These are phyloP conservation scores for Ustilago lituana DNA, from an alignment of 1,284 basidiomycete genomes.

Conservation along the genomic window DNA sequence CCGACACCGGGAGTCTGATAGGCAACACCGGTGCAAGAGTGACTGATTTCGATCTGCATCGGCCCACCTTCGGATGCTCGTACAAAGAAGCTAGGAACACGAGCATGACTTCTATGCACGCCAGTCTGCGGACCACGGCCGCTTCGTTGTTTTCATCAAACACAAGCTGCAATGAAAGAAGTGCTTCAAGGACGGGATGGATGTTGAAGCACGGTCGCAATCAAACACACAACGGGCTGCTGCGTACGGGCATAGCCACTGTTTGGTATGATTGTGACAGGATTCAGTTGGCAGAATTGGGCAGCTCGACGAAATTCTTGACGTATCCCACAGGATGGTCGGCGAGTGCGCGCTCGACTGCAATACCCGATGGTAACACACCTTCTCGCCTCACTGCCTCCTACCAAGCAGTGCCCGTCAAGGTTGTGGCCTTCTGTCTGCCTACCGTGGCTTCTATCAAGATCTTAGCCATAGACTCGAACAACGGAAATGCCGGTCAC, in stretches of 20 bases:
- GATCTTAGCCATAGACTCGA: no score
- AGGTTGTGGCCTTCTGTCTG: no score
- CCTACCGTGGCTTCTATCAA: no score
- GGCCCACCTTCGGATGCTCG: neutral
- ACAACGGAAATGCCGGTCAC: no score
- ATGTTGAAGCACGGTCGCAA: slow-evolving; percentile 14
- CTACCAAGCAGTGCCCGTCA: no score
- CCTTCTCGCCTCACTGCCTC: no score
- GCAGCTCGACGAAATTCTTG: slow-evolving; percentile 30
- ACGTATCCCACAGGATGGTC: slow-evolving; percentile 26
- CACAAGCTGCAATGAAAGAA: neutral
- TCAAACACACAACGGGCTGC: no score
- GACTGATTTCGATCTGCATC: slow-evolving; percentile 1
- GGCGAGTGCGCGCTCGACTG: neutral
- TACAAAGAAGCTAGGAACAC: slow-evolving; percentile 11
- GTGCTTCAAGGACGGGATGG: neutral
- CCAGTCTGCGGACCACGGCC: neutral
- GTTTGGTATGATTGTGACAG: neutral
- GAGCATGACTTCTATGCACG: slow-evolving; percentile 19
- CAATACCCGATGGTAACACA: slow-evolving; percentile 7
- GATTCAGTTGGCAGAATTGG: slow-evolving; percentile 23
- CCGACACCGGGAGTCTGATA: no score
- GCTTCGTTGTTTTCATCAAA: slow-evolving; percentile 6
- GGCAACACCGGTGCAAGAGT: neutral
- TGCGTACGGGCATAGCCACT: no score